phyloP scores from a whole-genome alignment of 1,284 basidiomycete species.

The Marasmius fiardii region DNA sequence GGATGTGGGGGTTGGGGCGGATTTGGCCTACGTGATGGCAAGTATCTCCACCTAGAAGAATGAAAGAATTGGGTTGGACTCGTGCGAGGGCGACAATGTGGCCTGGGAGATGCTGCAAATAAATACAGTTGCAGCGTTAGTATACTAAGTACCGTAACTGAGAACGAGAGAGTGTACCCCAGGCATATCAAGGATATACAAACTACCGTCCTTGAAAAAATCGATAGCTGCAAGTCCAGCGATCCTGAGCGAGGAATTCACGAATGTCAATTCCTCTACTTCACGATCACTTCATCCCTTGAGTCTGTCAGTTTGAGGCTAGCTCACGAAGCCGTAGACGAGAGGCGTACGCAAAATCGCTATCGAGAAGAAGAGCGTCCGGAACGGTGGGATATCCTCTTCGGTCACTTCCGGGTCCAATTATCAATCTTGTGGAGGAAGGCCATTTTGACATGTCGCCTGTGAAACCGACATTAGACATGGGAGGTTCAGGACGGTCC shows the following conservation, averaged over 20 bases:
- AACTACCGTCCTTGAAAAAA: conserved; percentile 20
- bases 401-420: conserved; percentile 13
- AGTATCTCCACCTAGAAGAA: conserved; percentile 21
- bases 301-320: background rate
- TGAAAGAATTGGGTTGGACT: conserved; percentile 17
- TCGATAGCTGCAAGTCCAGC: conserved; percentile 17
- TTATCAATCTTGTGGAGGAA: conserved; percentile 16
- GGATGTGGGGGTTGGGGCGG: conserved; percentile 18
- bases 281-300: conserved; percentile 8
- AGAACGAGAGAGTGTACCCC: conserved; percentile 11
- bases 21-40: conserved; percentile 21
- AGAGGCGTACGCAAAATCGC: conserved; percentile 18
- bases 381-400: conserved; percentile 13
- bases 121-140: background rate
- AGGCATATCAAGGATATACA: conserved; percentile 21
- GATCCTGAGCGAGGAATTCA: conserved; percentile 12
- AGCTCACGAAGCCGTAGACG: background rate
- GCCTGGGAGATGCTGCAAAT: conserved; percentile 10
- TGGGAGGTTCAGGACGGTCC: no score
- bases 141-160: background rate
- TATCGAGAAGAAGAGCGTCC: conserved; percentile 13
- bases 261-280: conserved; percentile 16
- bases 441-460: conserved; percentile 23
- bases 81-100: conserved; percentile 21
- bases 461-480: background rate